Evolutionary conservation across 495 filamentous ascomycete genomes (phyloP).

Genomic region (Beverwykella pulmonaria): DNA sequence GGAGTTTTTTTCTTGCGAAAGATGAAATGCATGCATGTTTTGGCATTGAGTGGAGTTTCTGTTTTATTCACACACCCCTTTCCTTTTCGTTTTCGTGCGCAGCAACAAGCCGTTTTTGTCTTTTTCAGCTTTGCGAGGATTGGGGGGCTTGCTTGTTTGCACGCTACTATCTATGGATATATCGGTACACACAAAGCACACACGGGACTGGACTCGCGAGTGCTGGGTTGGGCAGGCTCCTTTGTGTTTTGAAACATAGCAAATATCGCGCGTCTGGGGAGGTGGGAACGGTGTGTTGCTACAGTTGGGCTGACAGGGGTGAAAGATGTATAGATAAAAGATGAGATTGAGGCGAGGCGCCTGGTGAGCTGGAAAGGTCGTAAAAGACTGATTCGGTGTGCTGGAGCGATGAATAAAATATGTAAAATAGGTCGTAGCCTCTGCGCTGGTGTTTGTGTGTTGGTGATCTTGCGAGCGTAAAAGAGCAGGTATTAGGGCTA

Average conservation of each 20-base stretch:
- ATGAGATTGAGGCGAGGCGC: background rate
- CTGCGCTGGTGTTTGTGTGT: background rate
- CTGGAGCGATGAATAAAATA: background rate
- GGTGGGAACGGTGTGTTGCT: too few relatives aligned
- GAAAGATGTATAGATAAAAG: background rate
- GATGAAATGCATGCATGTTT: slow-evolving; percentile 3
- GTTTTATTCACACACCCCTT: background rate
- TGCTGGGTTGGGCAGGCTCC: background rate
- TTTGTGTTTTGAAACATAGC: background rate
- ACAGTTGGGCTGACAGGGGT: too few relatives aligned
- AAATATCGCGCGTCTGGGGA: too few relatives aligned
- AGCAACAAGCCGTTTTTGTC: background rate
- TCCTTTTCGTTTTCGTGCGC: background rate
- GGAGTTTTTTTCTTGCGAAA: background rate
- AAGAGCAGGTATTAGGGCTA: background rate
- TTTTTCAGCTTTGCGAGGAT: background rate
- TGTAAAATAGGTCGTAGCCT: background rate
- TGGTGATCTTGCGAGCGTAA: background rate
- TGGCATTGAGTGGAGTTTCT: slow-evolving; percentile 6
- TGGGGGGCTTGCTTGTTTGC: background rate
- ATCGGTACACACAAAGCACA: background rate
- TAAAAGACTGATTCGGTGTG: background rate
- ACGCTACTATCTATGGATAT: slow-evolving; percentile 2
- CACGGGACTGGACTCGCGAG: background rate
- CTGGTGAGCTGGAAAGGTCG: background rate